Base-by-base conservation (phyloP, 768 basidiomycete species). In the Amanita rimosa region DNA sequence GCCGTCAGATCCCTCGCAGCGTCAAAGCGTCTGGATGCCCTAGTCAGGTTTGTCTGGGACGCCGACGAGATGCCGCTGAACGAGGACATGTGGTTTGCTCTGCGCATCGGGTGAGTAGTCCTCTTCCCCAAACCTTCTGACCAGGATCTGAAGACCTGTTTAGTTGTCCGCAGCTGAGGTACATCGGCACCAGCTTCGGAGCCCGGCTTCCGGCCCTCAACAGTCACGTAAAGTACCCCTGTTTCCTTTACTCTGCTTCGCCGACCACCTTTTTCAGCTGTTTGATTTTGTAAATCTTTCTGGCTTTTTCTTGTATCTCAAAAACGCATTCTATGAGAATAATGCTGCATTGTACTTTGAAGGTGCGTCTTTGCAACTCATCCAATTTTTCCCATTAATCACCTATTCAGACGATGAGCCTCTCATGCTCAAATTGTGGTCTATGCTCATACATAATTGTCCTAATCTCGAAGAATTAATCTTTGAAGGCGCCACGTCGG, bases 21-120 rank as follows among this genome's bases (percentile, higher is more conserved):
- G 5, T 67, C 73, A 35, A 64, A 56, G 55, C 60, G 64, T 41
- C 62, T 88, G 37, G 85, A 87, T 41, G 81, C 81, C 16, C 70
- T 89, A 35, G 64, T 69, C 24, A 76, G 68, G 10, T 88, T 88
- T 56, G 64, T 75, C 31, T 89, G 85, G 85, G 81, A 81, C 52
- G 81, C 75, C 3, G 82, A 83, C 10, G 81, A 84, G 58, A 67
- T 79, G 29, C 75, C 80, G 13, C 74, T 71, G 29, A 65, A 76
- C 52, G 85, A 87, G 51, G 79, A 82, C 53, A 83, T 89, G 81
- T 89, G 85, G 85, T 74, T 83, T 52, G 76, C 80, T 38, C 66
- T 89, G 55, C 75, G 83, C 33, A 63, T 76, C 46, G 78, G 76
- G 85, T 88, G 55, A 35, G 68, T 63, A 13, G 42, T 48, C 19